Evolutionary conservation across 768 basidiomycete genomes (phyloP).

Genomic region (Leccinum arenicola): DNA sequence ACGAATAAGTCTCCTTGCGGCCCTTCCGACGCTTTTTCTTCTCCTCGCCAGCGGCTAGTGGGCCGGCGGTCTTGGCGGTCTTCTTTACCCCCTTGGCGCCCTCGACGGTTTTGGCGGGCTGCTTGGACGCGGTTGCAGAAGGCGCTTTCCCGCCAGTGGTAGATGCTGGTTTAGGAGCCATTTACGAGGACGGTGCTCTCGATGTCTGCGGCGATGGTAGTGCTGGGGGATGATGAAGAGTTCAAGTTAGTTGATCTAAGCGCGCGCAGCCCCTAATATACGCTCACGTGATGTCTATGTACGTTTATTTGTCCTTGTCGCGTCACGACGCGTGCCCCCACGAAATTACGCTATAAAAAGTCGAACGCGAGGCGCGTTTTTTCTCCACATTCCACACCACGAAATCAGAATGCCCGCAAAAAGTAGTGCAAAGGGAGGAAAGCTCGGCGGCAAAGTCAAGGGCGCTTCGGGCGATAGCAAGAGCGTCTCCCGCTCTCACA

Average conservation of each 20-base stretch:
- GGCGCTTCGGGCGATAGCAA: conserved; percentile 34
- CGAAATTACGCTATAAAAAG: conserved; percentile 22
- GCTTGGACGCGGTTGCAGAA: conserved; percentile 55
- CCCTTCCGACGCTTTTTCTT: conserved; percentile 89
- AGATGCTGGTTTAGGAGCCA: conserved; percentile 65
- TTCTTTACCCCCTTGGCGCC: conserved; percentile 80
- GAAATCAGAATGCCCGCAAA: conserved; percentile 27
- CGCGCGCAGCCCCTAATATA: conserved; percentile 35
- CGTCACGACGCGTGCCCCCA: conserved; percentile 40
- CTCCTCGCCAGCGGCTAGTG: conserved; percentile 58
- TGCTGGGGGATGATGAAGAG: conserved; percentile 15
- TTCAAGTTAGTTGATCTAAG: conserved; percentile 1
- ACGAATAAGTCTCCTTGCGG: conserved; percentile 90
- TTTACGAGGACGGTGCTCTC: conserved; percentile 16
- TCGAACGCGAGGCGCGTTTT: background rate
- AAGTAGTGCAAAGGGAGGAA: conserved; percentile 33
- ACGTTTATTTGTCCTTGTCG: conserved; percentile 27
- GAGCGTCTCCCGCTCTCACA: conserved; percentile 69
- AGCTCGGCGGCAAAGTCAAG: conserved; percentile 53
- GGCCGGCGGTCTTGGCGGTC: conserved; percentile 52
- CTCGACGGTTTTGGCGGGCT: conserved; percentile 53
- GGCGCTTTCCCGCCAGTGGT: conserved; percentile 68
- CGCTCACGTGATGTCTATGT: conserved; percentile 30
- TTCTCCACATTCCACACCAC: background rate
- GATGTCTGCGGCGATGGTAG: background rate